A percentile compares a stretch with the other conserved stretches of the same genome.
Conservation (phyloP, 306 rosid species). For the Neltuma alba region DNA sequence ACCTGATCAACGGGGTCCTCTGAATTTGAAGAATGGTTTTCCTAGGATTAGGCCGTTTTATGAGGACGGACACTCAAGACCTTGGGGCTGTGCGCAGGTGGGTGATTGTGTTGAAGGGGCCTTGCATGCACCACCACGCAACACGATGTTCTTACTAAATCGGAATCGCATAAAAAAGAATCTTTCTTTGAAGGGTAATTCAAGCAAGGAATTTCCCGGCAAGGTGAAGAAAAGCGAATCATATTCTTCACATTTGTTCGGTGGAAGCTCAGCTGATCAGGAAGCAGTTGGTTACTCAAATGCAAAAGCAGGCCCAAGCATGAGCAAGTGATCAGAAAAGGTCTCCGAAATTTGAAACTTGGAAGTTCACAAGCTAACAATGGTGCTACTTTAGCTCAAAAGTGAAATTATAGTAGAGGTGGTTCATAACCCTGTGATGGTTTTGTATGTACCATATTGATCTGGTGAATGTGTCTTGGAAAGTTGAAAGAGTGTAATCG, state of each 20-base stretch:
- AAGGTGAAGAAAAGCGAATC: constrained; percentile 48
- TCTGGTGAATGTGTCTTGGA: not conserved
- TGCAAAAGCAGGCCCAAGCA: constrained; percentile 39
- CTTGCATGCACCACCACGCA: constrained; percentile 66
- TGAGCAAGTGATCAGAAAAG: constrained; percentile 38
- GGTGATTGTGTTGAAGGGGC: constrained; percentile 85
- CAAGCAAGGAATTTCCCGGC: constrained; percentile 72
- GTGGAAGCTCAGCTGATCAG: constrained; percentile 45
- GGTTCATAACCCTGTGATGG: not conserved
- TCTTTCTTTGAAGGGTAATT: constrained; percentile 61
- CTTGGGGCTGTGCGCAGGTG: constrained; percentile 74
- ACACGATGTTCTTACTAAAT: constrained; percentile 65
- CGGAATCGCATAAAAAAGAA: constrained; percentile 69
- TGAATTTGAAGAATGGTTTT: constrained; percentile 52
- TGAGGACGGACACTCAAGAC: constrained; percentile 68
- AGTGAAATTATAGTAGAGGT: constrained; percentile 16
- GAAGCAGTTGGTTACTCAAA: constrained; percentile 57
- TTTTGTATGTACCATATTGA: constrained; percentile 24
- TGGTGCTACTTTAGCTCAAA: not conserved
- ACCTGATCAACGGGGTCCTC: constrained; percentile 46
- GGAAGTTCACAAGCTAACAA: constrained; percentile 13
- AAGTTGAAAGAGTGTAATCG: not conserved
- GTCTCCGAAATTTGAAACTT: not conserved
- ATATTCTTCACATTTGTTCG: not conserved
- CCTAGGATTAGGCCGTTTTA: constrained; percentile 57